Evolutionary conservation across 208 protist genomes (phyloP).

Genomic region (Trichomonas tenax): DNA sequence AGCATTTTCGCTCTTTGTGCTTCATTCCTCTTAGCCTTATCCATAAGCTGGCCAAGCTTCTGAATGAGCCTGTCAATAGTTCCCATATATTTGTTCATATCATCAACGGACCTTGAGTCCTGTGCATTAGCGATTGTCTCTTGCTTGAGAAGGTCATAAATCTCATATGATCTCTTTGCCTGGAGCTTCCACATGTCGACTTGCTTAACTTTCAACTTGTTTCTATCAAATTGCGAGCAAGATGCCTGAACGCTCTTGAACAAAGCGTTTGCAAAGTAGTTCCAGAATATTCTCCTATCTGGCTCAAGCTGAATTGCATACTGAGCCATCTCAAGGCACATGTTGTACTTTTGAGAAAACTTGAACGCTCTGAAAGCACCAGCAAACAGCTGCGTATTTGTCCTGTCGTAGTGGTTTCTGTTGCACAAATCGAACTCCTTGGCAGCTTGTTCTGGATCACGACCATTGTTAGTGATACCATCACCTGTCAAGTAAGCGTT

Average conservation of each 20-base stretch:
- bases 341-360: not conserved
- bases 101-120: not conserved
- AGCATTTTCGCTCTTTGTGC: not conserved
- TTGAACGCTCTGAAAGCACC: not conserved
- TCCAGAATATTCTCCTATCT: not conserved
- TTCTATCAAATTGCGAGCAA: not conserved
- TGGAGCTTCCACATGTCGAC: not conserved
- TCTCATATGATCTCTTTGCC: not conserved
- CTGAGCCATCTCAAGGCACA: not conserved
- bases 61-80: constrained; percentile 45
- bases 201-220: not conserved
- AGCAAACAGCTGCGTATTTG: not conserved
- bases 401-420: not conserved
- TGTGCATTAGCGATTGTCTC: not conserved
- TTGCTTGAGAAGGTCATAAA: not conserved
- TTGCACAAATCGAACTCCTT: not conserved
- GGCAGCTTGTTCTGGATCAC: not conserved
- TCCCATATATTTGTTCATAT: not conserved
- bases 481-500: not conserved
- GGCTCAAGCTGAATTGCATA: not conserved
- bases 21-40: not conserved
- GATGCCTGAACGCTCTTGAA: not conserved
- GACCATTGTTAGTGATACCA: not conserved
- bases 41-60: constrained; percentile 73
- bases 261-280: not conserved